Evolutionary conservation across 176 grass and related monocot genomes (phyloP), one percentile per base, ranked within the genome.

Genomic region (Phoenix roebelenii): DNA sequence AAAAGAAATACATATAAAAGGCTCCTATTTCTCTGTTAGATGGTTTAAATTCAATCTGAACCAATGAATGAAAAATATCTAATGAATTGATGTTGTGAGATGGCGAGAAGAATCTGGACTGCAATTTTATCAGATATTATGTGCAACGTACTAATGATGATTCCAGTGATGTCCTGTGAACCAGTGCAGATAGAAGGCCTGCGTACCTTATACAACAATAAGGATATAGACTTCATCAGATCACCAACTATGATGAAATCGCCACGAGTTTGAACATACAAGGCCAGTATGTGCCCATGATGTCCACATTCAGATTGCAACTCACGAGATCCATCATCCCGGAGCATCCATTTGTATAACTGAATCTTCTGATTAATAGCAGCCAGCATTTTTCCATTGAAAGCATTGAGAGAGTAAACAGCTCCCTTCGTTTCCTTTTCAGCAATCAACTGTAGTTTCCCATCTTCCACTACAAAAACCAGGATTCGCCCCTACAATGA

Each of bases 361-460:
- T 96, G 91, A 53, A 96, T 96, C 69, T 90, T 96, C 75, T 96
- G 83, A 73, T 96, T 96, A 61, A 90, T 96, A 23, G 91, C 86
- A 23, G 91, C 91, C 22, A 96, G 82, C 74, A 96, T 74, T 63
- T 90, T 96, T n/a, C 91, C 91, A 57, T 85, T 90, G 62, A 90
- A 96, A 69, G 91, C 74, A 63, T 96, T 96, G 44, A 97, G 63
- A 0, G 83, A 88, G 80, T 97, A 90, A 51, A 90, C 84, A 39
- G 83, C 83, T 44, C 92, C 92, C 72, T 97, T 91, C 0, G 78
- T 97, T 88, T 97, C 92, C 72, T 97, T 97, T 50, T 88, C 87
- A 58, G 75, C 84, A 18, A 97, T 83, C 68, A 91, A 67, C 60
- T 85, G 83, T 52, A 97, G 50, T 51, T 83, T 97, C 30, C 87